These are phyloP conservation scores for Paramecium octaurelia DNA, from an alignment of 73 alveolate species.

Conservation along the genomic window DNA sequence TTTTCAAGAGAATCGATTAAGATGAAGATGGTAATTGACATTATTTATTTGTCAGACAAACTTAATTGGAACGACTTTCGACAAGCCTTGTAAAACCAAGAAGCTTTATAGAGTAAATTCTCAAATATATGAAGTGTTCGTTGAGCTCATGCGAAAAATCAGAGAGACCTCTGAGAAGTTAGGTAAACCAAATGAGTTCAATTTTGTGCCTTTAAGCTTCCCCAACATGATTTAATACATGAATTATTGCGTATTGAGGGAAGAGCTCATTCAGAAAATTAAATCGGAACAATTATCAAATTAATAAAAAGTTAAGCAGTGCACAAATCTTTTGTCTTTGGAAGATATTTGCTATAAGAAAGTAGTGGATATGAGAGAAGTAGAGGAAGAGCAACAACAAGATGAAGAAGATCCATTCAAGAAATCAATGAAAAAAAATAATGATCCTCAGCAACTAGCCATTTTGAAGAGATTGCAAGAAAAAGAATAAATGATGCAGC, in stretches of 20 bases:
- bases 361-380: background rate
- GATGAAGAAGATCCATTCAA: background rate
- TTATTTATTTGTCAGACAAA: background rate
- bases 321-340: background rate
- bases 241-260: conserved; percentile 30
- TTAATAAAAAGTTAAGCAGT: background rate
- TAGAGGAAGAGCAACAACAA: background rate
- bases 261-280: background rate
- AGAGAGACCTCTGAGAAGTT: background rate
- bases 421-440: background rate
- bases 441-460: background rate
- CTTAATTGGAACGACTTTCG: conserved; percentile 38
- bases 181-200: background rate
- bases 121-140: background rate
- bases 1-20: conserved; percentile 34
- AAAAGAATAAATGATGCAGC: background rate
- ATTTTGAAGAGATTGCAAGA: background rate
- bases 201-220: background rate
- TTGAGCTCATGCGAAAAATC: conserved; percentile 26
- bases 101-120: conserved; percentile 24
- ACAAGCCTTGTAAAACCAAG: conserved; percentile 22
- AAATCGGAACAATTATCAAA: background rate
- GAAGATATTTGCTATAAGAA: conserved; percentile 26
- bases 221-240: conserved; percentile 30
- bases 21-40: conserved; percentile 36